Conservation (phyloP, 768 basidiomycete species). For the Collybia sp. region DNA sequence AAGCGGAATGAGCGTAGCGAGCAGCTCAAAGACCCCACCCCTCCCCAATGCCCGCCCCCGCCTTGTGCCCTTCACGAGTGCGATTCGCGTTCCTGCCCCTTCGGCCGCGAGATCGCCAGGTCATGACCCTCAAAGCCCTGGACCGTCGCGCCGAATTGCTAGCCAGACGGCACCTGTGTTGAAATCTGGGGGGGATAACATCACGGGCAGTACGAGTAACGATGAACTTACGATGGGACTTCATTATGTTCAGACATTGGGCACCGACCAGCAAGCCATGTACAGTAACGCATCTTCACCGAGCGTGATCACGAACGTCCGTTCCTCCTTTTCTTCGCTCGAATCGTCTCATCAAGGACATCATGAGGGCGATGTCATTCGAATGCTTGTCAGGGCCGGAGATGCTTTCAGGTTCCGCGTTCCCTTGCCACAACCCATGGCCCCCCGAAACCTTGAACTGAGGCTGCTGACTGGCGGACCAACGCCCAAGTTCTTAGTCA, state of each 20-base stretch:
- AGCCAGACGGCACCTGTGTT: conserved; percentile 66
- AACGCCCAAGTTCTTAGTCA: conserved; percentile 52
- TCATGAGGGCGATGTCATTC: conserved; percentile 21
- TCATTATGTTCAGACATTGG: conserved; percentile 67
- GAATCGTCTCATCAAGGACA: conserved; percentile 52
- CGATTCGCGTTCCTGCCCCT: conserved; percentile 61
- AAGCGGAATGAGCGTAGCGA: conserved; percentile 37
- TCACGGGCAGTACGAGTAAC: conserved; percentile 35
- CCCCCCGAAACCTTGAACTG: conserved; percentile 26
- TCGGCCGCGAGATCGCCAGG: conserved; percentile 16
- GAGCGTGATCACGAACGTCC: conserved; percentile 23
- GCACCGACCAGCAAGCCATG: conserved; percentile 37
- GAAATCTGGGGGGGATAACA: conserved; percentile 16
- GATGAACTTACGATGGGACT: conserved; percentile 70
- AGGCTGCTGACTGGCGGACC: conserved; percentile 45
- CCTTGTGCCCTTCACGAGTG: conserved; percentile 68
- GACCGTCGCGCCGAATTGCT: conserved; percentile 30
- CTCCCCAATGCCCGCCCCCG: conserved; percentile 43
- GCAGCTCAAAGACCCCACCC: conserved; percentile 31
- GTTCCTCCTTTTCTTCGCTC: conserved; percentile 61
- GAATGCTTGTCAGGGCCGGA: conserved; percentile 49
- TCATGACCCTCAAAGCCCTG: too few relatives aligned
- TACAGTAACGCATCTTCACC: conserved; percentile 23
- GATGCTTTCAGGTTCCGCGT: conserved; percentile 59
- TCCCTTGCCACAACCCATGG: conserved; percentile 25